Percentiles rank a stretch among this genome's conserved stretches.
Conservation (phyloP, 768 basidiomycete species). For the Cyclocybe aegerita region DNA sequence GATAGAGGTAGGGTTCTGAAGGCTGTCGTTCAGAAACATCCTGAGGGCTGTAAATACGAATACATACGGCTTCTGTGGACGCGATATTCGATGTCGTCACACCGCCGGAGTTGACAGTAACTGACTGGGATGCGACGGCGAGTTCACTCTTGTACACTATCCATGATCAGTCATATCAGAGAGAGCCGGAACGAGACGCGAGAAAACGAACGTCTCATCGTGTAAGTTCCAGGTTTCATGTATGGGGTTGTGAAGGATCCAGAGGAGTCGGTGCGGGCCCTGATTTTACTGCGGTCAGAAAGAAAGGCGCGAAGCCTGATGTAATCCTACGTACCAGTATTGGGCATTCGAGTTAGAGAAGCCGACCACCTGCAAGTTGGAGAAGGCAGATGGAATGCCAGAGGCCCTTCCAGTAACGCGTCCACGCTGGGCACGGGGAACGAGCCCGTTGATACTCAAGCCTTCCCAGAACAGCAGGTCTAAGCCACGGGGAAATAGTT, state of each 20-base stretch:
- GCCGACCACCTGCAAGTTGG: constrained; percentile 20
- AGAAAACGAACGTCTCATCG: constrained; percentile 31
- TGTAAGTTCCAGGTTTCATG: constrained; percentile 47
- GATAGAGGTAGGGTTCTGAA: constrained; percentile 26
- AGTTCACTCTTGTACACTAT: constrained; percentile 38
- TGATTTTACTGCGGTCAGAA: constrained; percentile 1
- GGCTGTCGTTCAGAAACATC: neutral
- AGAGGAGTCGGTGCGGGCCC: constrained; percentile 28
- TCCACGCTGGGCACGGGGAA: constrained; percentile 24
- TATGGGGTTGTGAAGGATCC: constrained; percentile 34
- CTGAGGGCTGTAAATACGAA: neutral
- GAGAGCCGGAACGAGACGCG: neutral
- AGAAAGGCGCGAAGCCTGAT: neutral
- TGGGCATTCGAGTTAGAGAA: constrained; percentile 29
- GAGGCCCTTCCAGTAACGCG: constrained; percentile 28
- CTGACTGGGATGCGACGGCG: constrained; percentile 25
- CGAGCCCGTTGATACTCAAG: constrained; percentile 21
- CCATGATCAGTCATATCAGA: neutral
- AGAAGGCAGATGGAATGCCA: constrained; percentile 21
- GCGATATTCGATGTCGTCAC: constrained; percentile 28
- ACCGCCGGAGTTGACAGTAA: constrained; percentile 25
- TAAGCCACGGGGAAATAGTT: constrained; percentile 3
- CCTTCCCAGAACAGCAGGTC: constrained; percentile 30
- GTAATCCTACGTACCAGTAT: constrained; percentile 25
- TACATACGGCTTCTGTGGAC: constrained; percentile 26